Evolutionary conservation across 805 yeast species (phyloP), one percentile per base, ranked within the genome.

Genomic region (Komagataella pseudopastoris): DNA sequence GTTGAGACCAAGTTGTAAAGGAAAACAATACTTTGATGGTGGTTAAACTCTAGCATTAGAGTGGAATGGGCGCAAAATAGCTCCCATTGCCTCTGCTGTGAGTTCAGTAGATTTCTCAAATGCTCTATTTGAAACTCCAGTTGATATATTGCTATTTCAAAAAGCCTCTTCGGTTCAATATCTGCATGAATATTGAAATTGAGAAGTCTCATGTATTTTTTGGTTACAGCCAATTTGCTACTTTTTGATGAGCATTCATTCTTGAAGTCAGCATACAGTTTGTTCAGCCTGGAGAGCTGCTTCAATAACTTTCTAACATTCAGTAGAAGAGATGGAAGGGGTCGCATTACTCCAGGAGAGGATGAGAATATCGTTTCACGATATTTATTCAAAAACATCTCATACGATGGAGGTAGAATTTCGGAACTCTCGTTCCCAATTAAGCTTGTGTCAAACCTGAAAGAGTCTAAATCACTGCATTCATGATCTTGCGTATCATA

Each of bases 341-440:
- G 79, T 59, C 86, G 85, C 17, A 75, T 71, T 0, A 90, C 90
- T 50, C 89, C 78, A 0, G 99, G 97, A 1, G 98, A 90, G 0
- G 88, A 76, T 3, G 96, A 87, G 23, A 91, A 23, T 58, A 52
- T 30, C 51, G 49, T 22, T 56, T 54, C 23, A 44, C 17, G 17
- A 14, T 46, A 20, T n/a, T 18, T 23, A 10, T 55, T 44, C 30
- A 53, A 51, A 16, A 55, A 52, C 10, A 6, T 30, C 5, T 30
- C 39, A 30, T 30, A 30, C 5, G 39, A 30, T 4, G 39, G 39
- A 14, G 39, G 39, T 22, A 53, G 22, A 23, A 54, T 62, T 48
- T 56, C 55, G 30, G 54, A 54, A 14, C 51, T 55, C 12, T 58
- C 59, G 6, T 54, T 52, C 8, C 47, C 47, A 12, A 45, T 45